These are phyloP conservation scores for Tricholoma bakamatsutake DNA, from an alignment of 768 basidiomycete species.

Conservation along the genomic window DNA sequence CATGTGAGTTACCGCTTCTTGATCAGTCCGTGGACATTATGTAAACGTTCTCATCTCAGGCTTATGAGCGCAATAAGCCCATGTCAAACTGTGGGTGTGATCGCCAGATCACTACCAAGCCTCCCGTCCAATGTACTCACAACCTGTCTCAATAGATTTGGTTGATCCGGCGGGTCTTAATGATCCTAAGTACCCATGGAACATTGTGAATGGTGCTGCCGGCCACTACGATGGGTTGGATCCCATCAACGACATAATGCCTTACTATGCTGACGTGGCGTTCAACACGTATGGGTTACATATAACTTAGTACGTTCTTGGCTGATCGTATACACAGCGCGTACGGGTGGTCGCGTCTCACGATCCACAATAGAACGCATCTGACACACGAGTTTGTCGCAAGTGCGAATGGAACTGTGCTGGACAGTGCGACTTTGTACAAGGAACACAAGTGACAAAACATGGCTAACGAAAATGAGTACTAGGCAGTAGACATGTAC, in stretches of 20 bases:
- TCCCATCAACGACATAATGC: conserved; percentile 1
- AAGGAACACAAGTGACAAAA: too few species aligned
- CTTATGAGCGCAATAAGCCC: too few species aligned
- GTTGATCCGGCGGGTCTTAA: conserved; percentile 13
- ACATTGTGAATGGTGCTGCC: conserved; percentile 16
- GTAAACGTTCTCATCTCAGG: too few species aligned
- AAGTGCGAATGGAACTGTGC: conserved; percentile 9
- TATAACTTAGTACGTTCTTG: too few species aligned
- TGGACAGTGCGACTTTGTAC: conserved; percentile 6
- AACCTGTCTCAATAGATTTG: conserved; percentile 7
- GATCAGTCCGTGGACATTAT: too few species aligned
- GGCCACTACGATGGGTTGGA: conserved; percentile 18
- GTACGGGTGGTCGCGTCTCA: conserved; percentile 17
- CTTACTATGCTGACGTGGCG: background rate
- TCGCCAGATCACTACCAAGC: too few species aligned
- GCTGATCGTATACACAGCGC: background rate
- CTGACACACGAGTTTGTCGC: conserved; percentile 17
- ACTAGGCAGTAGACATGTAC: too few species aligned
- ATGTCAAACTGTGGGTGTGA: too few species aligned
- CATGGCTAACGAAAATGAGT: too few species aligned
- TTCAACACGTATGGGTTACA: background rate
- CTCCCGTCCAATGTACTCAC: too few species aligned
- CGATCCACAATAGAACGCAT: conserved; percentile 17
- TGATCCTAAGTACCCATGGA: conserved; percentile 15
- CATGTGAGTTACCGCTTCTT: too few species aligned